Percentiles rank a stretch among this genome's conserved stretches.
phyloP scores from a whole-genome alignment of 352 stramenopile species.

The Pythium aristosporum region DNA sequence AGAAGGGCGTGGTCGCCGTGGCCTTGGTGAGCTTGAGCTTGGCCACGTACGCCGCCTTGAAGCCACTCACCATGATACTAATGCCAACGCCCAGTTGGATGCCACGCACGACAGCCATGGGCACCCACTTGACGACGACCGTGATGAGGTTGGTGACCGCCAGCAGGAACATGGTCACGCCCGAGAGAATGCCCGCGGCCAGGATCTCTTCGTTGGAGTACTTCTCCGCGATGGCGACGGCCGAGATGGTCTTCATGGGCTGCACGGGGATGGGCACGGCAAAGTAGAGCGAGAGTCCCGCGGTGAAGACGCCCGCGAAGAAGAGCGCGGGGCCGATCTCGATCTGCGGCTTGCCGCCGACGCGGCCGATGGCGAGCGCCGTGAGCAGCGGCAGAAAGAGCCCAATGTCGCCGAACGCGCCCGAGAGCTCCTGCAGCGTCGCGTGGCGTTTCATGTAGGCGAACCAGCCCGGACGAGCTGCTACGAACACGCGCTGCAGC shows the following conservation, averaged over 20 bases:
- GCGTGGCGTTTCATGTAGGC: conserved; percentile 65
- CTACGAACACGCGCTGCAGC: conserved; percentile 57
- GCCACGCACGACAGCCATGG: conserved; percentile 87
- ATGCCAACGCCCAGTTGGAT: conserved; percentile 92
- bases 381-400: conserved; percentile 93
- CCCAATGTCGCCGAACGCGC: conserved; percentile 92
- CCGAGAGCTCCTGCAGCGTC: conserved; percentile 81
- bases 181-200: conserved; percentile 85
- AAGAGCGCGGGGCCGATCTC: conserved; percentile 90
- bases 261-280: conserved; percentile 94
- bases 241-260: conserved; percentile 94
- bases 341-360: conserved; percentile 72
- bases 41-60: conserved; percentile 64
- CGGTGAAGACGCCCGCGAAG: conserved; percentile 88
- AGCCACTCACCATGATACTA: conserved; percentile 82
- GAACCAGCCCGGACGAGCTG: conserved; percentile 50
- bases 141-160: conserved; percentile 90
- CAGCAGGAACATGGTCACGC: conserved; percentile 67
- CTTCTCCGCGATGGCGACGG: conserved; percentile 87
- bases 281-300: conserved; percentile 82
- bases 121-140: conserved; percentile 84
- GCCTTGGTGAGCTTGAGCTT: conserved; percentile 33
- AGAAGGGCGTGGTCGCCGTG: conserved; percentile 27
- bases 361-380: conserved; percentile 80
- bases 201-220: conserved; percentile 76